Evolutionary conservation across 2,329 filamentous ascomycete species (phyloP).

Genomic region (Sordariomycetes sp.): DNA sequence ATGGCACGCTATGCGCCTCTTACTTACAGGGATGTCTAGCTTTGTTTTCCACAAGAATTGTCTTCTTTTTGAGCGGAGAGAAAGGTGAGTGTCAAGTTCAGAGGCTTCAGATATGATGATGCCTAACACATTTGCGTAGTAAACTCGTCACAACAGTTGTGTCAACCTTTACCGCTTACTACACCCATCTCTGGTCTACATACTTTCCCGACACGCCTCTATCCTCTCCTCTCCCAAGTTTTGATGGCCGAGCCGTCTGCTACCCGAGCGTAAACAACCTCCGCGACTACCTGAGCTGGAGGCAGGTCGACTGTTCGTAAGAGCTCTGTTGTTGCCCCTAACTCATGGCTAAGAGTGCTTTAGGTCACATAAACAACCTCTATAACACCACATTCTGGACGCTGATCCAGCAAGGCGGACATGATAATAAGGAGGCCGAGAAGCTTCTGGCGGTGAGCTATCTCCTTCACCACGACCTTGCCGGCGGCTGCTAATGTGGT

Average conservation of each 20-base stretch:
- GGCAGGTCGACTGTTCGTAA: slow-evolving; percentile 77
- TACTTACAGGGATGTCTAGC: slow-evolving; percentile 27
- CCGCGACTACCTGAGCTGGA: slow-evolving; percentile 92
- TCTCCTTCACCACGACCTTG: neutral
- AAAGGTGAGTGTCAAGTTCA: slow-evolving; percentile 46
- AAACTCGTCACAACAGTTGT: slow-evolving; percentile 88
- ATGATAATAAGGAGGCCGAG: slow-evolving; percentile 71
- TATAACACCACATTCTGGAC: slow-evolving; percentile 98
- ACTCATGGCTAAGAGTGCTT: slow-evolving; percentile 7
- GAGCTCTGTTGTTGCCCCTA: slow-evolving; percentile 17
- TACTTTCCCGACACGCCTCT: slow-evolving; percentile 66
- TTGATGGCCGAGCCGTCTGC: slow-evolving; percentile 83
- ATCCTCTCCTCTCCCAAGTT: slow-evolving; percentile 69
- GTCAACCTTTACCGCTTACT: slow-evolving; percentile 88
- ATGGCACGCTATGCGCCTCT: neutral
- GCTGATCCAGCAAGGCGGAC: slow-evolving; percentile 66
- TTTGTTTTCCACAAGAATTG: slow-evolving; percentile 83
- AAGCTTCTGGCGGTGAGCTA: slow-evolving; percentile 58
- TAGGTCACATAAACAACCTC: slow-evolving; percentile 94
- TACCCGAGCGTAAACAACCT: slow-evolving; percentile 78
- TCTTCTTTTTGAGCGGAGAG: slow-evolving; percentile 73
- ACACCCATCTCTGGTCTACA: slow-evolving; percentile 67
- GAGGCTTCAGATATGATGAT: neutral
- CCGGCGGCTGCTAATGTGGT: neutral
- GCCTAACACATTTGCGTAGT: slow-evolving; percentile 28